Conservation (phyloP, 2,329 filamentous ascomycete species). For the Paracoccidioides brasiliensis region DNA sequence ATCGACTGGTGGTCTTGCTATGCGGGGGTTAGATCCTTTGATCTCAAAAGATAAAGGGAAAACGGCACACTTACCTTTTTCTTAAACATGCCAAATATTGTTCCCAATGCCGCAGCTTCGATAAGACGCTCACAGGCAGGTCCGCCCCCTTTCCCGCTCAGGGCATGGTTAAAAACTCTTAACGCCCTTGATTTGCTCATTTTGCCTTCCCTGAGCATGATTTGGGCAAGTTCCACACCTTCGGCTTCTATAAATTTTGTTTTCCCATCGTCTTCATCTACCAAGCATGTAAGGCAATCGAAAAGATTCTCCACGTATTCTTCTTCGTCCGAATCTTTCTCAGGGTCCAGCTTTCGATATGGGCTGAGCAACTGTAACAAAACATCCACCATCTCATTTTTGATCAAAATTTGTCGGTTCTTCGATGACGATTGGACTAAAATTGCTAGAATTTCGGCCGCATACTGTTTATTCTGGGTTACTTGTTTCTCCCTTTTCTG, state of each 20-base stretch:
- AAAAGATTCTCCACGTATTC: constrained; percentile 94
- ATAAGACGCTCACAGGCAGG: constrained; percentile 64
- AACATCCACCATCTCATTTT: constrained; percentile 59
- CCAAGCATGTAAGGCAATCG: constrained; percentile 68
- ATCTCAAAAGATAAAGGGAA: not conserved
- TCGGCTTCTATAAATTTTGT: constrained; percentile 74
- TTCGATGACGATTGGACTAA: constrained; percentile 60
- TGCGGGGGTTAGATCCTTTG: constrained; percentile 6
- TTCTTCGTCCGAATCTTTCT: constrained; percentile 76
- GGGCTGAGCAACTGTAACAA: constrained; percentile 71
- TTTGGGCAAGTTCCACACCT: constrained; percentile 77
- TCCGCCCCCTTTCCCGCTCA: constrained; percentile 43
- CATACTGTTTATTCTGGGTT: constrained; percentile 88
- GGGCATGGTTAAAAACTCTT: constrained; percentile 71
- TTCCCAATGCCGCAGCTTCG: constrained; percentile 72
- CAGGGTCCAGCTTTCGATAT: constrained; percentile 76
- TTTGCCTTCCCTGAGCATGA: constrained; percentile 84
- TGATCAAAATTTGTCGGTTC: constrained; percentile 51
- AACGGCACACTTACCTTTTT: constrained; percentile 43
- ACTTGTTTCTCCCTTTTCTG: constrained; percentile 55
- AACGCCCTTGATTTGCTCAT: constrained; percentile 66
- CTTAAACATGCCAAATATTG: constrained; percentile 76
- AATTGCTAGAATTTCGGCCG: constrained; percentile 82
- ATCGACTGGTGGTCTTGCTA: constrained; percentile 51
- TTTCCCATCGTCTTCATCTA: constrained; percentile 64